Percentiles rank a stretch among this genome's conserved stretches.
These are phyloP conservation scores for Prunus mongolica DNA, from an alignment of 306 rosid species.

Conservation along the genomic window DNA sequence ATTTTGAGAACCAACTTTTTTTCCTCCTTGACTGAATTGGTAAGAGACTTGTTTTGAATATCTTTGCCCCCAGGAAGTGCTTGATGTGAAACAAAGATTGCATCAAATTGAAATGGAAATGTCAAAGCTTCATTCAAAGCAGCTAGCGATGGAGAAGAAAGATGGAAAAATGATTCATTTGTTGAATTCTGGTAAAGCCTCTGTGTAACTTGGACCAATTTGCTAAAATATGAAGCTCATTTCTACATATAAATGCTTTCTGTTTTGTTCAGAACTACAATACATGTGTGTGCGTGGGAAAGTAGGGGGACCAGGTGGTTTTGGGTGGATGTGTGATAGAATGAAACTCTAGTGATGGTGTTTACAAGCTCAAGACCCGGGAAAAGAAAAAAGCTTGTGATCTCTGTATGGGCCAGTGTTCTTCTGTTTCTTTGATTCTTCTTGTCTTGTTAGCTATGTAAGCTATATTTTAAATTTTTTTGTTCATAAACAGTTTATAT, in stretches of 20 bases:
- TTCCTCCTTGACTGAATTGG: background rate
- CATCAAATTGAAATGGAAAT: constrained; percentile 20
- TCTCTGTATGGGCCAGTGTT: background rate
- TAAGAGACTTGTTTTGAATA: background rate
- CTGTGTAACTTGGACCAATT: background rate
- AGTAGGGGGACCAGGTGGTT: background rate
- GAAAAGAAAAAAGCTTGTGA: background rate
- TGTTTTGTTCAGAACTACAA: background rate
- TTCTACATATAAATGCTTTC: background rate
- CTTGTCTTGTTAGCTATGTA: background rate
- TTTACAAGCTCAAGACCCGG: background rate
- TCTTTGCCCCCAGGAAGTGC: constrained; percentile 16
- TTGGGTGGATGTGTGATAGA: background rate
- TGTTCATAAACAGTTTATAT: background rate
- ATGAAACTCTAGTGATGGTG: background rate
- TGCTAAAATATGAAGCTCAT: background rate
- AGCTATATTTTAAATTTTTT: background rate
- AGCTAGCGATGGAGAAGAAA: background rate
- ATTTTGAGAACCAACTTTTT: background rate
- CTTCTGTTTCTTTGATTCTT: background rate
- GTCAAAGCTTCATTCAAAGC: constrained; percentile 24
- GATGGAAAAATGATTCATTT: constrained; percentile 10
- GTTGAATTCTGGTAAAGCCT: constrained; percentile 17
- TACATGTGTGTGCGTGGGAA: background rate
- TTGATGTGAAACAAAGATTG: constrained; percentile 26